phyloP scores from a whole-genome alignment of 495 filamentous ascomycete genomes.

The Cudoniella acicularis region DNA sequence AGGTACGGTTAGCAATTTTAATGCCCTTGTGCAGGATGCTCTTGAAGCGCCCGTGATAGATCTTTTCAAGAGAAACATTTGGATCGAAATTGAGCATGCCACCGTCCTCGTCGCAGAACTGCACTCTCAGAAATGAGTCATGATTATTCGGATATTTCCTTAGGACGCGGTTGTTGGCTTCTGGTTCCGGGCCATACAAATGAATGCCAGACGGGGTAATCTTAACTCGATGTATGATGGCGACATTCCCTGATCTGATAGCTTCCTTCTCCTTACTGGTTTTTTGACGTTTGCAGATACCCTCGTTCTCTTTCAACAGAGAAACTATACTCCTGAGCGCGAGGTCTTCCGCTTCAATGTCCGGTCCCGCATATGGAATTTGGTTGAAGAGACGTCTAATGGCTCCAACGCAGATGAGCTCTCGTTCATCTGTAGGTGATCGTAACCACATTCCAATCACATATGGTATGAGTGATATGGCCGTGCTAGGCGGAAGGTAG shows the following conservation, averaged over 20 bases:
- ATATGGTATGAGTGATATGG: conserved; percentile 35
- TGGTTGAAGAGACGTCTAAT: conserved; percentile 43
- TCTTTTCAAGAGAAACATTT: conserved; percentile 43
- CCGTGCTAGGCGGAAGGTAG: conserved; percentile 43
- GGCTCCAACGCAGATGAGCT: conserved; percentile 37
- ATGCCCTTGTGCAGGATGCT: conserved; percentile 52
- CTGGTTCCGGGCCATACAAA: conserved; percentile 66
- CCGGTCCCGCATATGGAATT: conserved; percentile 47
- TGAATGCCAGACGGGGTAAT: conserved; percentile 66
- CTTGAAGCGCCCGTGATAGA: conserved; percentile 59
- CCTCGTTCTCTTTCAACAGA: conserved; percentile 38
- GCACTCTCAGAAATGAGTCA: conserved; percentile 65
- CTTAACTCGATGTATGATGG: conserved; percentile 53
- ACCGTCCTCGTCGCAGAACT: conserved; percentile 72
- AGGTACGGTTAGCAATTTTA: conserved; percentile 58
- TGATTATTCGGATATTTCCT: conserved; percentile 61
- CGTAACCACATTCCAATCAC: conserved; percentile 17
- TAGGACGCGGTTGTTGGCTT: conserved; percentile 70
- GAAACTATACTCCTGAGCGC: conserved; percentile 38
- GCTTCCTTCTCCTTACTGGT: conserved; percentile 17
- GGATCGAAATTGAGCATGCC: conserved; percentile 56
- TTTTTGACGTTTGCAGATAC: conserved; percentile 22
- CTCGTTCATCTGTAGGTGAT: too few relatives aligned
- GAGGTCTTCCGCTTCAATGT: conserved; percentile 42
- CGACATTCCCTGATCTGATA: conserved; percentile 23